phyloP scores from a whole-genome alignment of 352 stramenopile genomes.

The Pythium scleroteichum region DNA sequence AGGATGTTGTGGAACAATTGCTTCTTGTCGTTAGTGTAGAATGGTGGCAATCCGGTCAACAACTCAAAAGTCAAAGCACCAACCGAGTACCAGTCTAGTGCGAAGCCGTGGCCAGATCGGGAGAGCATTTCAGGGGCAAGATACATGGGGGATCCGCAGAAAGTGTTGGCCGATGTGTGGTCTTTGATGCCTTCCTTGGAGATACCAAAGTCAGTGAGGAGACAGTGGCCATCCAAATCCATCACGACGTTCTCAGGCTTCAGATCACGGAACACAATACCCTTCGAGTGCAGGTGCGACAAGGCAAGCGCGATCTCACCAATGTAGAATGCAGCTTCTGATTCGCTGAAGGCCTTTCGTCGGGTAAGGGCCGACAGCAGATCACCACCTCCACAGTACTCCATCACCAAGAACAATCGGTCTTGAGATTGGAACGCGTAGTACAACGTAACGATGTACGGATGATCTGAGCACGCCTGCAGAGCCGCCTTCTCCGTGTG shows the following conservation, averaged over 20 bases:
- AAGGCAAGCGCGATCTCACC: constrained; percentile 79
- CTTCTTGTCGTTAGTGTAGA: constrained; percentile 90
- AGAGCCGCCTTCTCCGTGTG: constrained; percentile 82
- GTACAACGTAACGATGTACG: constrained; percentile 86
- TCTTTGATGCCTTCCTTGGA: constrained; percentile 88
- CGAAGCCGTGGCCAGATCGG: constrained; percentile 76
- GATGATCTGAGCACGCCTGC: constrained; percentile 83
- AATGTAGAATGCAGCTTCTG: constrained; percentile 84
- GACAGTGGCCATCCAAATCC: constrained; percentile 78
- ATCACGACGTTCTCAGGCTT: constrained; percentile 89
- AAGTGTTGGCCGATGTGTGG: constrained; percentile 84
- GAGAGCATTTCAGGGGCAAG: constrained; percentile 84
- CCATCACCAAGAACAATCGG: constrained; percentile 83
- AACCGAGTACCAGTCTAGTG: constrained; percentile 86
- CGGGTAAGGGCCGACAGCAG: constrained; percentile 75
- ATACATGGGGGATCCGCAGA: constrained; percentile 88
- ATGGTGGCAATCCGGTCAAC: constrained; percentile 80
- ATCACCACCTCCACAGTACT: constrained; percentile 82
- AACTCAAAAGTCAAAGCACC: constrained; percentile 80
- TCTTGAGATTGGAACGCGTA: constrained; percentile 87
- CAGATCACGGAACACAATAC: constrained; percentile 87
- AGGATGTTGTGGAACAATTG: constrained; percentile 91
- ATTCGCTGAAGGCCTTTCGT: constrained; percentile 80
- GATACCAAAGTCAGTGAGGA: constrained; percentile 86
- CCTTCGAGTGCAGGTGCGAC: constrained; percentile 85